phyloP scores from a whole-genome alignment of 2,329 filamentous ascomycete species.

The Colletotrichum ledebouriae region DNA sequence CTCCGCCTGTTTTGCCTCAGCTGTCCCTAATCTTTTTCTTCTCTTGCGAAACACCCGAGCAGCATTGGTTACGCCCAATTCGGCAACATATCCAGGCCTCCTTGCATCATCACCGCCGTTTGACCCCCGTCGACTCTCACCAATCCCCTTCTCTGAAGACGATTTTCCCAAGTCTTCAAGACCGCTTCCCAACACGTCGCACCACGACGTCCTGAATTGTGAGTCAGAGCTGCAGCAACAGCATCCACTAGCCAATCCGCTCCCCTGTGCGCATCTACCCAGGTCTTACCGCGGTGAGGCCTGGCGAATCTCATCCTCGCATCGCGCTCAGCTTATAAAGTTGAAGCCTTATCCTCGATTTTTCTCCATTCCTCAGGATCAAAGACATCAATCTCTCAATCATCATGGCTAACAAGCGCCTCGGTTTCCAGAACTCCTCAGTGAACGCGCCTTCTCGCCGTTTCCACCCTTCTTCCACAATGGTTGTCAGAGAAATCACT shows the following conservation, averaged over 20 bases:
- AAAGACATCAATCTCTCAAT: constrained; percentile 10
- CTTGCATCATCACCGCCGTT: constrained; percentile 44
- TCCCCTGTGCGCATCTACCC: constrained; percentile 29
- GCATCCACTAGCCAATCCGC: constrained; percentile 39
- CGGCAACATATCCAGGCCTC: constrained; percentile 48
- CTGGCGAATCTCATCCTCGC: constrained; percentile 43
- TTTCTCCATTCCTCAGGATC: constrained; percentile 36
- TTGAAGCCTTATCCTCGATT: constrained; percentile 40
- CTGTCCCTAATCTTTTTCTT: constrained; percentile 36
- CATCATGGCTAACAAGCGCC: constrained; percentile 40
- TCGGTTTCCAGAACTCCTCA: constrained; percentile 13
- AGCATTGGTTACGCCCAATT: constrained; percentile 54
- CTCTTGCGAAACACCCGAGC: constrained; percentile 49
- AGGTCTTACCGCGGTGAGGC: constrained; percentile 11
- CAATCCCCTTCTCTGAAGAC: constrained; percentile 39
- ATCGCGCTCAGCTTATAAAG: constrained; percentile 47
- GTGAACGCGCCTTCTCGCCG: constrained; percentile 8
- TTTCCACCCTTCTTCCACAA: constrained; percentile 45
- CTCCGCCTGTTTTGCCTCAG: constrained; percentile 46
- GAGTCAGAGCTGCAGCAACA: constrained; percentile 43
- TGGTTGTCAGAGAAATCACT: constrained; percentile 52
- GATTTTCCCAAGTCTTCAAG: constrained; percentile 31
- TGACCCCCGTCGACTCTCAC: constrained; percentile 41
- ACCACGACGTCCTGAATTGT: constrained; percentile 40
- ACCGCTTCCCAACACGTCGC: constrained; percentile 39